Percentiles rank a stretch among this genome's conserved stretches.
These are phyloP conservation scores for Cutaneotrichosporon daszewskae DNA, from an alignment of 1,284 basidiomycete species.

Conservation along the genomic window DNA sequence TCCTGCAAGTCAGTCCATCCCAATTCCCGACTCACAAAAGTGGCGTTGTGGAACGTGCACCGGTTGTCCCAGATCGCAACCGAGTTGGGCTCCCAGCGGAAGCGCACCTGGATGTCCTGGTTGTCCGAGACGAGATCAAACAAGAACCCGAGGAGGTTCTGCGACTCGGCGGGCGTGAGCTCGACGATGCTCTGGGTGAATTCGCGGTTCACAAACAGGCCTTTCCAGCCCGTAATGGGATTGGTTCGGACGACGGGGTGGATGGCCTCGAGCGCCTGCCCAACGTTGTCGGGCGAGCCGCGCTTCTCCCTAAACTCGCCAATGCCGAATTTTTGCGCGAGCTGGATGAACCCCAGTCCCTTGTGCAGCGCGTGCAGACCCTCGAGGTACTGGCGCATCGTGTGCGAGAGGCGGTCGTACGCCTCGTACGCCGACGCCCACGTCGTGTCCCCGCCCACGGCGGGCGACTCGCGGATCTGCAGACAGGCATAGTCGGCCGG, in stretches of 20 bases:
- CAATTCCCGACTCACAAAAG: not conserved
- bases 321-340: conserved; percentile 7
- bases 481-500: conserved; percentile 61
- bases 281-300: conserved; percentile 59
- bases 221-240: conserved; percentile 72
- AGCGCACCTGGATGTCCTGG: conserved; percentile 60
- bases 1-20: conserved; percentile 37
- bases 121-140: conserved; percentile 51
- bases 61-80: conserved; percentile 47
- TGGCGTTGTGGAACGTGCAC: conserved; percentile 28
- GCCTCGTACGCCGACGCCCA: conserved; percentile 57
- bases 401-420: conserved; percentile 58
- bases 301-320: conserved; percentile 29
- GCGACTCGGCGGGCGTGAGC: conserved; percentile 56
- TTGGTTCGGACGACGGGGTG: conserved; percentile 52
- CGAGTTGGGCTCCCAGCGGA: conserved; percentile 48
- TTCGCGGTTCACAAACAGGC: conserved; percentile 59
- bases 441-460: conserved; percentile 48
- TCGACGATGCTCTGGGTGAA: conserved; percentile 63
- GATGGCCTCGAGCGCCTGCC: conserved; percentile 57
- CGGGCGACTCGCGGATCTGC: conserved; percentile 57
- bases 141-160: conserved; percentile 34
- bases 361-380: conserved; percentile 57
- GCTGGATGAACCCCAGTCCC: conserved; percentile 54
- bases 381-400: conserved; percentile 56